Evolutionary conservation across 495 filamentous ascomycete species (phyloP).

Genomic region (Durotheca rogersii): DNA sequence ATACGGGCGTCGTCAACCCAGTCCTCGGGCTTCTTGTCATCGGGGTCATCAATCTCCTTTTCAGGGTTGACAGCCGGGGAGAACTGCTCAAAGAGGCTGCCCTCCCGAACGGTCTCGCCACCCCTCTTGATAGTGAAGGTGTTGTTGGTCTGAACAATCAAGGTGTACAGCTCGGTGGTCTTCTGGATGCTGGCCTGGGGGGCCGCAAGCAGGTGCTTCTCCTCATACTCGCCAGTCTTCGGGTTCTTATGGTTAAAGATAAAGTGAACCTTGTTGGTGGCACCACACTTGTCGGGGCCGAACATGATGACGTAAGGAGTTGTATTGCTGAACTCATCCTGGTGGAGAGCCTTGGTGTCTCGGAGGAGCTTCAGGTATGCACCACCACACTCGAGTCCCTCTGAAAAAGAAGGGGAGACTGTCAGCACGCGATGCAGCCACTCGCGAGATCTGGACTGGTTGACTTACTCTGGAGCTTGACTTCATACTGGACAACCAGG

Average conservation of each 20-base stretch:
- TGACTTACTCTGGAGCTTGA: slow-evolving; percentile 93
- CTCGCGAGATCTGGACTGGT: slow-evolving; percentile 22
- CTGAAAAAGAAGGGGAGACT: slow-evolving; percentile 40
- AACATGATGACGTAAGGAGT: slow-evolving; percentile 99
- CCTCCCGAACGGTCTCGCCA: slow-evolving; percentile 79
- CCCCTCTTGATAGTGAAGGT: slow-evolving; percentile 89
- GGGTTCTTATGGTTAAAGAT: slow-evolving; percentile 99
- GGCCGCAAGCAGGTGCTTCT: slow-evolving; percentile 92
- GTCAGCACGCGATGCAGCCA: slow-evolving; percentile 23
- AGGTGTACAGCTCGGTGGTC: slow-evolving; percentile 89
- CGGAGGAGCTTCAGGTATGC: slow-evolving; percentile 99
- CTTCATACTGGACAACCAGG: slow-evolving; percentile 97
- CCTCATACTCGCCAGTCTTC: slow-evolving; percentile 99
- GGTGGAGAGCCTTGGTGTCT: slow-evolving; percentile 94
- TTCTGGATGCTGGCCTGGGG: slow-evolving; percentile 86
- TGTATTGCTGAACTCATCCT: slow-evolving; percentile 96
- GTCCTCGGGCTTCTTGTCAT: slow-evolving; percentile 90
- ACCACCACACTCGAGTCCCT: slow-evolving; percentile 96
- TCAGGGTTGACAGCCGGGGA: slow-evolving; percentile 87
- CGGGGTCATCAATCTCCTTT: slow-evolving; percentile 94
- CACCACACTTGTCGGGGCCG: slow-evolving; percentile 98
- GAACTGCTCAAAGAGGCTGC: slow-evolving; percentile 94
- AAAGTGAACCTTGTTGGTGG: slow-evolving; percentile 99
- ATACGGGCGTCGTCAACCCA: slow-evolving; percentile 96
- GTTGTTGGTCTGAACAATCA: slow-evolving; percentile 95